Evolutionary conservation across 108 stramenopile genomes (phyloP).

Genomic region (Nitzschia sp.): DNA sequence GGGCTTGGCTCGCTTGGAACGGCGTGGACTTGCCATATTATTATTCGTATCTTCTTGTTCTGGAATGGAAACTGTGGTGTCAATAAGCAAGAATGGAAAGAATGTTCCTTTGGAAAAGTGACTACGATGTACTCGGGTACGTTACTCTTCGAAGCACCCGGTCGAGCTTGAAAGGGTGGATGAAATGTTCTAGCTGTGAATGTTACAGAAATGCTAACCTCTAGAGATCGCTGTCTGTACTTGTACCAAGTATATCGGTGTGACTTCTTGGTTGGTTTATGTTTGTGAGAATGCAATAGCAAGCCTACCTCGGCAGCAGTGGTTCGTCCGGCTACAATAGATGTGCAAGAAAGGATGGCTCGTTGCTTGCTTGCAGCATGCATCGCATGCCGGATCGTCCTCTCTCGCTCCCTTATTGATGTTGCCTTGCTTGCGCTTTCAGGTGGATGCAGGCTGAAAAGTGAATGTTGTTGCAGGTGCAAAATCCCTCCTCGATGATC

Average conservation of each 20-base stretch:
- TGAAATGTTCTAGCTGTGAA: too few relatives aligned
- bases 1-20: neutral
- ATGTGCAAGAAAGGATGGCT: neutral
- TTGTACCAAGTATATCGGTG: too few relatives aligned
- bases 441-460: neutral
- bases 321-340: neutral
- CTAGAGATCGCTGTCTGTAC: too few relatives aligned
- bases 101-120: too few relatives aligned
- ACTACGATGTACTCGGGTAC: too few relatives aligned
- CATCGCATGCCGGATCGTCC: too few relatives aligned
- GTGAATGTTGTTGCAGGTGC: neutral
- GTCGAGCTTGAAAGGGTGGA: too few relatives aligned
- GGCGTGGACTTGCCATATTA: neutral
- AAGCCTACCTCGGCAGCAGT: neutral
- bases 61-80: too few relatives aligned
- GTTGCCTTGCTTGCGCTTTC: neutral
- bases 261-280: neutral
- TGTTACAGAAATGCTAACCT: too few relatives aligned
- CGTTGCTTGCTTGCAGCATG: neutral
- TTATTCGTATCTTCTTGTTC: too few relatives aligned
- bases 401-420: neutral
- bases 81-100: too few relatives aligned
- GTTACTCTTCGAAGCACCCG: too few relatives aligned
- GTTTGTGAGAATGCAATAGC: neutral
- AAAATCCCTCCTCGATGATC: neutral